Conservation (phyloP, 1,284 basidiomycete species). For the Kalmanozyma brasiliensis region DNA sequence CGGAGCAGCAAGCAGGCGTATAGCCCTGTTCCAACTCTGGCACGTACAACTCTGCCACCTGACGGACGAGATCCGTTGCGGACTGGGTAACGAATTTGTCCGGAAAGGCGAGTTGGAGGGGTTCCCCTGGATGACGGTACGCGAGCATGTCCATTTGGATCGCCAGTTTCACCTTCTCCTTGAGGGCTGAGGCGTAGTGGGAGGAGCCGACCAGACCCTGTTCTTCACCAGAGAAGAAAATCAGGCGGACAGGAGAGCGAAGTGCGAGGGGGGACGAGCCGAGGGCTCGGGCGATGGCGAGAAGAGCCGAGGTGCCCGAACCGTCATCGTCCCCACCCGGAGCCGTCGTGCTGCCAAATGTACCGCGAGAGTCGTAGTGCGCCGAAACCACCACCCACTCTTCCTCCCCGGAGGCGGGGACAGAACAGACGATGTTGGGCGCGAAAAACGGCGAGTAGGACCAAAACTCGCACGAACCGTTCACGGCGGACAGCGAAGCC, state of each 20-base stretch:
- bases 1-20: slow-evolving; percentile 65
- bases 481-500: slow-evolving; percentile 14
- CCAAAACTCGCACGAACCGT: slow-evolving; percentile 31
- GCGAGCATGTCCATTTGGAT: slow-evolving; percentile 64
- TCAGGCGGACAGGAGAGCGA: slow-evolving; percentile 57
- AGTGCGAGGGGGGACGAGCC: slow-evolving; percentile 29
- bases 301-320: slow-evolving; percentile 52
- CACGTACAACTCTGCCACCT: slow-evolving; percentile 60
- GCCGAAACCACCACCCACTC: slow-evolving; percentile 63
- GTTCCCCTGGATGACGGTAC: slow-evolving; percentile 59
- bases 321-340: slow-evolving; percentile 65
- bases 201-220: slow-evolving; percentile 62
- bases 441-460: slow-evolving; percentile 44
- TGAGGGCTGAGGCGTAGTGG: slow-evolving; percentile 32
- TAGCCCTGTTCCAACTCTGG: slow-evolving; percentile 53
- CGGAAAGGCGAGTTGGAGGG: slow-evolving; percentile 66
- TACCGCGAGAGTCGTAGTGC: slow-evolving; percentile 62
- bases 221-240: slow-evolving; percentile 67
- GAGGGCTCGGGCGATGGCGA: slow-evolving; percentile 60
- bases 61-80: slow-evolving; percentile 54
- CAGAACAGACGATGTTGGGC: slow-evolving; percentile 53
- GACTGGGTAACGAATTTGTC: slow-evolving; percentile 57
- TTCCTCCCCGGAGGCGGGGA: slow-evolving; percentile 19
- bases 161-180: slow-evolving; percentile 25
- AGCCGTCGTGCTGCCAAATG: slow-evolving; percentile 58